Evolutionary conservation across 164 flowering plant genomes (phyloP).

Genomic region (Aristolochia contorta): DNA sequence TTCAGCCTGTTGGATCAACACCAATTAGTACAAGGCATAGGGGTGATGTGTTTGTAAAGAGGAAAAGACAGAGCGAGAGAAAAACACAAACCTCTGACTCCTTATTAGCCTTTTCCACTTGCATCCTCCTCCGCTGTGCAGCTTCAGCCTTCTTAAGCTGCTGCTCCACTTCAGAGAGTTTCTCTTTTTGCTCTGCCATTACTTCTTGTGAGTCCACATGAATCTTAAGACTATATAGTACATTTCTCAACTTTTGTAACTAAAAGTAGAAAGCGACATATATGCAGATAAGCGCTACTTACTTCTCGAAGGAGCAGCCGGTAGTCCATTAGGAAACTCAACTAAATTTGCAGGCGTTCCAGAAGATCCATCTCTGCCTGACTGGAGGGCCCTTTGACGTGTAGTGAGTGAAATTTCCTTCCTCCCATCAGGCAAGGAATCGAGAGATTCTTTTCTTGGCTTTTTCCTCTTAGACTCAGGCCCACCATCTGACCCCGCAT

Average conservation of each 20-base stretch:
- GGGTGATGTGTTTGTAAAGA: neutral
- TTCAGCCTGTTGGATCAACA: conserved; percentile 56
- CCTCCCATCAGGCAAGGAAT: conserved; percentile 40
- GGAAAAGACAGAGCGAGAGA: neutral
- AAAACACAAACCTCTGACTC: conserved; percentile 64
- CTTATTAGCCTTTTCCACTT: conserved; percentile 80
- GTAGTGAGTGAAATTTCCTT: conserved; percentile 72
- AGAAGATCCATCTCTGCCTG: conserved; percentile 57
- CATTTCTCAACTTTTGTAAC: too few species aligned
- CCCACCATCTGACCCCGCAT: conserved; percentile 37
- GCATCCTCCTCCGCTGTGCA: conserved; percentile 87
- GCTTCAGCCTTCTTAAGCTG: conserved; percentile 94
- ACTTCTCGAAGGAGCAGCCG: conserved; percentile 88
- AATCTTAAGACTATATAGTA: too few species aligned
- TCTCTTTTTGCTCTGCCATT: conserved; percentile 76
- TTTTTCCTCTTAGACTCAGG: conserved; percentile 38
- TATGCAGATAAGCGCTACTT: conserved; percentile 11
- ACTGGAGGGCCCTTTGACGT: conserved; percentile 92
- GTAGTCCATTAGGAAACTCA: conserved; percentile 92
- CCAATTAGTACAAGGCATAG: neutral
- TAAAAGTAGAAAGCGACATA: too few species aligned
- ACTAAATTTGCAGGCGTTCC: conserved; percentile 34
- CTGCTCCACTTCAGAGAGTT: conserved; percentile 82
- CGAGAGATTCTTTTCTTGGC: conserved; percentile 50
- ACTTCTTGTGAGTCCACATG: neutral